phyloP scores from a whole-genome alignment of 306 rosid species.

The Vachellia collinsii region DNA sequence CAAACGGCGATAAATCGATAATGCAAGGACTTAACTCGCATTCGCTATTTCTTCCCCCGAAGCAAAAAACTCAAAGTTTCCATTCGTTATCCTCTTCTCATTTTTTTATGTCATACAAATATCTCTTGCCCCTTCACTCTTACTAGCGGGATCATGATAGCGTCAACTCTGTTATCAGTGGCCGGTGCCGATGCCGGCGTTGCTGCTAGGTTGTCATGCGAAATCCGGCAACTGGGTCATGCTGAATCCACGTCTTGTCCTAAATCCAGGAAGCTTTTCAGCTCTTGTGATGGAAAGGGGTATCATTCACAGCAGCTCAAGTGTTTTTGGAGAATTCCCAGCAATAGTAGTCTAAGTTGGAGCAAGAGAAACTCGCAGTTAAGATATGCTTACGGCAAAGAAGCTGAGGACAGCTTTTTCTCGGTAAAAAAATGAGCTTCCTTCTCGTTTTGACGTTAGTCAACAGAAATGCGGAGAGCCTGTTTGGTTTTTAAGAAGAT shows the following conservation, averaged over 20 bases:
- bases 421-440: slow-evolving; percentile 44
- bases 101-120: slow-evolving; percentile 35
- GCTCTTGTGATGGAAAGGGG: slow-evolving; percentile 30
- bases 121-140: slow-evolving; percentile 25
- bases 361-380: slow-evolving; percentile 37
- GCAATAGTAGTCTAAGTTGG: slow-evolving; percentile 29
- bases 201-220: slow-evolving; percentile 35
- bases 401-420: slow-evolving; percentile 61
- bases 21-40: neutral
- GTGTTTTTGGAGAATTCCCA: slow-evolving; percentile 42
- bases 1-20: neutral
- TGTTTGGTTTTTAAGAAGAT: neutral
- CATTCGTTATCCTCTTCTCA: neutral
- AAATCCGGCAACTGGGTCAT: slow-evolving; percentile 42
- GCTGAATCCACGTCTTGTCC: slow-evolving; percentile 28
- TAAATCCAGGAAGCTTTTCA: slow-evolving; percentile 41
- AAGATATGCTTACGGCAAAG: slow-evolving; percentile 61
- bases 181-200: slow-evolving; percentile 42
- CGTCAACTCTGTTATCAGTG: slow-evolving; percentile 50
- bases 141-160: slow-evolving; percentile 46
- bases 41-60: neutral
- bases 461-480: slow-evolving; percentile 15
- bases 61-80: neutral
- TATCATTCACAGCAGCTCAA: slow-evolving; percentile 36
- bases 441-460: neutral